Evolutionary conservation across 768 basidiomycete genomes (phyloP), one percentile per base, ranked within the genome.

Genomic region (Collybiopsis confluens): DNA sequence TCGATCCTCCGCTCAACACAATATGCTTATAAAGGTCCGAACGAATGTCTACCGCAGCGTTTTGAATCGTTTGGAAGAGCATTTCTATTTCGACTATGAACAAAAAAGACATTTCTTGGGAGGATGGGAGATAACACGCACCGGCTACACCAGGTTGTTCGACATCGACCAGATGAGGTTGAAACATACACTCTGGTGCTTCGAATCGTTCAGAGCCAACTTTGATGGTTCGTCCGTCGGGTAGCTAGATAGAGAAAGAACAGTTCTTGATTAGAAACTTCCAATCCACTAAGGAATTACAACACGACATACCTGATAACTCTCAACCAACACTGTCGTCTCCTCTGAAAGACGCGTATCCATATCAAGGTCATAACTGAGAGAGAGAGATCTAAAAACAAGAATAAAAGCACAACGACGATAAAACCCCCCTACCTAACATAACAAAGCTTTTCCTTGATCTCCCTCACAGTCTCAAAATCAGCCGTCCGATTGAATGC

Each of bases 121-220:
- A 21, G 40, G 5, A 43, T 11, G 24, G 27, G 1, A 36, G 21
- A 27, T 36, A n/a, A 20, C 28, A 69, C 77, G 40, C 54, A 91
- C 92, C 92, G 73, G 95, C 95, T 45, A 98, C 86, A 42, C 96
- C 96, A 5, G 93, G 92, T 65, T 97, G 95, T 67, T 99, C 97
- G 44, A 98, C 75, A 62, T 99, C 96, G 43, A 98, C 94, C 3
- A 99, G 80, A 68, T 96, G 92, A 20, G 97, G 97, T 68, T 99
- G 96, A 86, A 99, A 98, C 93, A 98, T 94, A 73, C 97, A 98
- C 72, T 99, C 97, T 4, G 97, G 96, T 11, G 96, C 97, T 71
- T 98, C 96, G 65, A 98, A 99, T 11, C 97, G 89, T 68, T 99
- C 97, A 0, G 94, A 92, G 26, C 96, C 97, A 56, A 98, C 93